These are phyloP conservation scores for Erodium trifolium DNA, from an alignment of 441 rosid genomes.

Conservation along the genomic window DNA sequence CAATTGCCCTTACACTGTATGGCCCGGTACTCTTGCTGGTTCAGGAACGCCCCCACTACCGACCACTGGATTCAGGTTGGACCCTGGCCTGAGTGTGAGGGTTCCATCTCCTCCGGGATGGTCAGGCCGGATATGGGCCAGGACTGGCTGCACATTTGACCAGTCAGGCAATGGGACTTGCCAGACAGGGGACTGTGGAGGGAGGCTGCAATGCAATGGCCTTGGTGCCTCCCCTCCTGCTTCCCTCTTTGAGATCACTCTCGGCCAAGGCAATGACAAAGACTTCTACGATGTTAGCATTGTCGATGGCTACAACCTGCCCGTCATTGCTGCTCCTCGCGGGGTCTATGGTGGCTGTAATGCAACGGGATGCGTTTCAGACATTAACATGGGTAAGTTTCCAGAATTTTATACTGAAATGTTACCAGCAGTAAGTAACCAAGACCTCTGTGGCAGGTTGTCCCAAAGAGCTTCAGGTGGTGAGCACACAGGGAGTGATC, in stretches of 20 bases:
- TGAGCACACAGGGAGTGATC: conserved; percentile 35
- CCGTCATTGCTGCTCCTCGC: conserved; percentile 44
- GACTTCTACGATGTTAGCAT: conserved; percentile 60
- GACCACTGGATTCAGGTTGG: conserved; percentile 47
- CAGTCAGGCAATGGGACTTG: conserved; percentile 42
- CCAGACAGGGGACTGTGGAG: conserved; percentile 57
- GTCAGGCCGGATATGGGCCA: conserved; percentile 73
- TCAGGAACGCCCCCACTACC: conserved; percentile 50
- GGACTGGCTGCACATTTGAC: conserved; percentile 61
- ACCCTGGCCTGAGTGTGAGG: conserved; percentile 38
- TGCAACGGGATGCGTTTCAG: conserved; percentile 50
- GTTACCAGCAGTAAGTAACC: too few species aligned
- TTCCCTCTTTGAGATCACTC: conserved; percentile 58
- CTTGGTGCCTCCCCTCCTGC: conserved; percentile 55
- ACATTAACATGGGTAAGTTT: conserved; percentile 46
- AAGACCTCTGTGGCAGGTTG: conserved; percentile 34
- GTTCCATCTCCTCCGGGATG: conserved; percentile 46
- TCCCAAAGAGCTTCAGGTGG: conserved; percentile 78
- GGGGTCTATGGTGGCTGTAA: conserved; percentile 47
- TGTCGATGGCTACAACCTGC: conserved; percentile 68
- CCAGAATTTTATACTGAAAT: background rate
- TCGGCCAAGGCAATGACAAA: conserved; percentile 36
- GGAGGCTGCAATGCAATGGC: conserved; percentile 51
- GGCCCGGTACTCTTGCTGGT: conserved; percentile 60
- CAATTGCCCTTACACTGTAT: conserved; percentile 48